Evolutionary conservation across 2,329 filamentous ascomycete species (phyloP).

Genomic region (Apiospora saccharicola): DNA sequence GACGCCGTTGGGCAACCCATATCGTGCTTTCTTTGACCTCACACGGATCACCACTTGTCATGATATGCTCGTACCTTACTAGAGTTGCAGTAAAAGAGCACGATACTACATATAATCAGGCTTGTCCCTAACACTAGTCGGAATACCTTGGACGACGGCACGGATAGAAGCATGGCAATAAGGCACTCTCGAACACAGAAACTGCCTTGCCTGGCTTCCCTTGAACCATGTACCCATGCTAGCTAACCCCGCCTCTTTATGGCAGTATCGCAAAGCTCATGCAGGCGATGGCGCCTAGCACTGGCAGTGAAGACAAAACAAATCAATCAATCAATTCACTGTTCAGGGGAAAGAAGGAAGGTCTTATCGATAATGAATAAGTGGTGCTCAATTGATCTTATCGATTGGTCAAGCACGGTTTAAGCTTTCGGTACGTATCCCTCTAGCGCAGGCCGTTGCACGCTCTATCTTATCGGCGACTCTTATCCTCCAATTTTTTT

Average conservation of each 20-base stretch:
- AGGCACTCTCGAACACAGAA: not conserved
- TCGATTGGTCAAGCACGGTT: not conserved
- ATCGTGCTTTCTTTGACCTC: not conserved
- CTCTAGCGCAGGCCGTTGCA: not conserved
- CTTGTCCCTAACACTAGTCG: not conserved
- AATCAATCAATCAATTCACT: not conserved
- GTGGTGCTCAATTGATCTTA: conserved; percentile 1
- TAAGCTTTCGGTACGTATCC: conserved; percentile 12
- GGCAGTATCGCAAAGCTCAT: not conserved
- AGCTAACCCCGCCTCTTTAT: not conserved
- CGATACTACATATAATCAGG: not conserved
- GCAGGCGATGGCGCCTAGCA: not conserved
- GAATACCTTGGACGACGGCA: not conserved
- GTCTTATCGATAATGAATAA: not conserved
- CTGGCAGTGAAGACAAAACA: not conserved
- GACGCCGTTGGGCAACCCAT: not conserved
- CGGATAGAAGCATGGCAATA: not conserved
- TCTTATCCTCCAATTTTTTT: conserved; percentile 22
- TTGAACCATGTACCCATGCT: not conserved
- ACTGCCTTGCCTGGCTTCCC: not conserved
- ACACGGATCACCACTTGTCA: not conserved
- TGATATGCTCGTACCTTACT: not conserved
- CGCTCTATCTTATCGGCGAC: conserved; percentile 6
- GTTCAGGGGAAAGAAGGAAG: not conserved
- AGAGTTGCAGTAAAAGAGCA: not conserved